Conservation (phyloP, 2,329 filamentous ascomycete genomes). For the Lojkania enalia region DNA sequence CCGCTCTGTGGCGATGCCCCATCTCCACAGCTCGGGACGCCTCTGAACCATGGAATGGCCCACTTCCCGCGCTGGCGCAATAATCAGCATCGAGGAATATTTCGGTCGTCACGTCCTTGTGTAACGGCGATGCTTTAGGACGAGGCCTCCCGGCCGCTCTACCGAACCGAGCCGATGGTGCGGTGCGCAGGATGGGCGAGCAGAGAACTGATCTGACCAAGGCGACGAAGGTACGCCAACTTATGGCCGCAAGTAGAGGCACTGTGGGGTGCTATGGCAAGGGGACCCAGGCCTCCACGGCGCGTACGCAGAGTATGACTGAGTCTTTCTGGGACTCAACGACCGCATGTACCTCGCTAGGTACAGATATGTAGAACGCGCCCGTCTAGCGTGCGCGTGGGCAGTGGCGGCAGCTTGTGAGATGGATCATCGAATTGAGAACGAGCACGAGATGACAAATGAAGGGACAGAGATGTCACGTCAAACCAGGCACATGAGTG, state of each 20-base stretch:
- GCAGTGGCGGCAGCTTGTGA: background rate
- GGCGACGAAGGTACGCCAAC: slow-evolving; percentile 7
- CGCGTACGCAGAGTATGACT: slow-evolving; percentile 4
- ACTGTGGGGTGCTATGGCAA: slow-evolving; percentile 1
- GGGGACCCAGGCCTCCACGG: slow-evolving; percentile 1
- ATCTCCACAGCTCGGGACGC: slow-evolving; percentile 2
- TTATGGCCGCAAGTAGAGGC: slow-evolving; percentile 7
- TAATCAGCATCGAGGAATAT: slow-evolving; percentile 10
- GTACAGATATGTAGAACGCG: background rate
- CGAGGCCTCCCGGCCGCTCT: slow-evolving; percentile 25
- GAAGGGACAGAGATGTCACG: slow-evolving; percentile 16
- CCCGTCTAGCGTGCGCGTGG: slow-evolving; percentile 4
- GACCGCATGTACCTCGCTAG: background rate
- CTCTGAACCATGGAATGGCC: slow-evolving; percentile 5
- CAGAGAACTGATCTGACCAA: slow-evolving; percentile 6
- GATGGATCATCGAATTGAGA: slow-evolving; percentile 1
- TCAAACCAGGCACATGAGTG: slow-evolving; percentile 22
- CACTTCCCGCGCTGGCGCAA: slow-evolving; percentile 17
- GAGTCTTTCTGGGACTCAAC: slow-evolving; percentile 1
- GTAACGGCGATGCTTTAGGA: slow-evolving; percentile 25
- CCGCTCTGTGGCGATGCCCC: slow-evolving; percentile 18
- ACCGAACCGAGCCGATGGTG: slow-evolving; percentile 29
- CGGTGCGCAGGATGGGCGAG: slow-evolving; percentile 12
- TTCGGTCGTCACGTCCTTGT: slow-evolving; percentile 21
- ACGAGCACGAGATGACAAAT: slow-evolving; percentile 11